These are phyloP conservation scores for Puccinia novopanici DNA, from an alignment of 1,284 basidiomycete species.

Conservation along the genomic window DNA sequence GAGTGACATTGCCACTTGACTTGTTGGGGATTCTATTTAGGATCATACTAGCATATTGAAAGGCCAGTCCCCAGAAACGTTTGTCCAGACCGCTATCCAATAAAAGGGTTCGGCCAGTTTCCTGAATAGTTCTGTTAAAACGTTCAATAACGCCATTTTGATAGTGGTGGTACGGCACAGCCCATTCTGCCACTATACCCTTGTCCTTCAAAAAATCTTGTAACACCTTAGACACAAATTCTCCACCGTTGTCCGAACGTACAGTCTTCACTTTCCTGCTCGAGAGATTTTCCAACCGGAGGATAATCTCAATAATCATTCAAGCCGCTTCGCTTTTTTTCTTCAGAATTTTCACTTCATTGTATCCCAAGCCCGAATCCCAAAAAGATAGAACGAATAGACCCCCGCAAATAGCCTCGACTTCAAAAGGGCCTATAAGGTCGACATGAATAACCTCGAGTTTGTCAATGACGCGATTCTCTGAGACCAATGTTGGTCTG, in stretches of 20 bases:
- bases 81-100: neutral
- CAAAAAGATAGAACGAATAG: neutral
- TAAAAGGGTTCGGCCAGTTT: slow-evolving; percentile 12
- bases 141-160: slow-evolving; percentile 30
- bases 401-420: neutral
- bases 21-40: slow-evolving; percentile 23
- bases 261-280: neutral
- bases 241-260: slow-evolving; percentile 7
- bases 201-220: neutral
- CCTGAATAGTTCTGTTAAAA: too few species aligned
- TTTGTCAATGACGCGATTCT: neutral
- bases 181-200: neutral
- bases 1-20: neutral
- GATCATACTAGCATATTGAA: neutral
- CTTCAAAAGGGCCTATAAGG: slow-evolving; percentile 19
- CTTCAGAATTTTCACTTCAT: neutral
- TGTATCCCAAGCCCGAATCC: neutral
- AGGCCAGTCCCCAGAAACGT: slow-evolving; percentile 15
- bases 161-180: slow-evolving; percentile 5
- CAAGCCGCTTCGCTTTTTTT: neutral
- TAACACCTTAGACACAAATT: neutral
- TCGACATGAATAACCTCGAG: neutral
- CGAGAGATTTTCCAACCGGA: neutral
- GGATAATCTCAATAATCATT: neutral
- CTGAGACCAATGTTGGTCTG: neutral